Conservation (phyloP, 1,139 yeast species). For the Meyerozyma sp. region DNA sequence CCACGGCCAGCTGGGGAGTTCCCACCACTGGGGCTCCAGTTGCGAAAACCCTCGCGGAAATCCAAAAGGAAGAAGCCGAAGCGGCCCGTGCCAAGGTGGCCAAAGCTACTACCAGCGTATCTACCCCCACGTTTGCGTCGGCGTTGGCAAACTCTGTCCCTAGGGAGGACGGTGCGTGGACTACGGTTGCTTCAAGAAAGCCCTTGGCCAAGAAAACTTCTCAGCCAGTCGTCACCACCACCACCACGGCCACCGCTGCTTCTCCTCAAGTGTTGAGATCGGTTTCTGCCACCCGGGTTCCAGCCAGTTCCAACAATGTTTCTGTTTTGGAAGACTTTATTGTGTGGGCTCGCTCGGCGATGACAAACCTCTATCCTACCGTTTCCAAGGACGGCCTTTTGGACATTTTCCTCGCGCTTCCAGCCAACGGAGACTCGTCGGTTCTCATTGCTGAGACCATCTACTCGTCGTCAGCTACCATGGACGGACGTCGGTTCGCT, state of each 20-base stretch:
- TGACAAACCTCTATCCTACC: constrained; percentile 68
- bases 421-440: constrained; percentile 59
- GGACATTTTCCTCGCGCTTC: constrained; percentile 75
- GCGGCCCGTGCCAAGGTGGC: constrained; percentile 29
- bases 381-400: constrained; percentile 74
- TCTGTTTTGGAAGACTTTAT: constrained; percentile 59
- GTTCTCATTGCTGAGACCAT: constrained; percentile 92
- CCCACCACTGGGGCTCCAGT: constrained; percentile 16
- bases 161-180: constrained; percentile 29
- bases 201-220: constrained; percentile 26
- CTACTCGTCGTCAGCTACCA: constrained; percentile 81
- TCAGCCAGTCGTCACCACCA: constrained; percentile 15
- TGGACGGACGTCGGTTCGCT: constrained; percentile 95
- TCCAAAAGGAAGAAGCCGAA: constrained; percentile 42
- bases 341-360: constrained; percentile 76
- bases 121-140: constrained; percentile 15
- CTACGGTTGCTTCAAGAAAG: constrained; percentile 41
- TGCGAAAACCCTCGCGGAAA: constrained; percentile 39
- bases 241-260: constrained; percentile 22
- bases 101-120: constrained; percentile 13
- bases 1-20: constrained; percentile 54
- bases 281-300: constrained; percentile 31
- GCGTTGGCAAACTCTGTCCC: constrained; percentile 20
- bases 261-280: constrained; percentile 44
- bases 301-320: constrained; percentile 19